Base-by-base conservation (phyloP, 345 rosid species). In the Boechera divaricarpa region DNA sequence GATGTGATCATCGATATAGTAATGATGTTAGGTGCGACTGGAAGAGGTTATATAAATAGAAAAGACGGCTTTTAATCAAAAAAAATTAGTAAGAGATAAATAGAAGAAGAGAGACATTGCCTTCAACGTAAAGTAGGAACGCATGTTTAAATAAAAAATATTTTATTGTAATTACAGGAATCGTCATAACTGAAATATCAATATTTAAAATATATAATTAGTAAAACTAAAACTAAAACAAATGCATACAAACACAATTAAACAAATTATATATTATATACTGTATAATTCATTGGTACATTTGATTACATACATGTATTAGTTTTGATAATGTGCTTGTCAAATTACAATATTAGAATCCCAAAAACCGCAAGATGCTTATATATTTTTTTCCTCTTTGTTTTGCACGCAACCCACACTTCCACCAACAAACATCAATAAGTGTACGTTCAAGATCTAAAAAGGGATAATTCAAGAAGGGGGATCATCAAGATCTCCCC, bases 341-440 rank as follows among this genome's bases (percentile, higher is more conserved):
- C 58, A 48, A 21, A 24, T 48, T 36, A 47, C 33, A 48, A 71
- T 45, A 33, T 51, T 53, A 72, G 39, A 52, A 32, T 42, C 36
- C 29, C 36, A 12, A 53, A 9, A 9, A 39, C 7, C 13, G 10
- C n/a, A 31, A 72, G 39, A 51, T 39, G 70, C 33, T 39, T 33
- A 64, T 31, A 21, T 48, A 8, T 6, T 48, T 51, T 21, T 4
- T 51, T 9, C 28, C 47, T 68, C 44, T 56, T 53, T 53, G 44
- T 63, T 63, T 36, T 60, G 16, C 36, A 70, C 60, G 76, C 66
- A 47, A 57, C 47, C 9, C 28, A 35, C 13, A 70, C 36, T 36
- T 59, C 76, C 67, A 71, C 72, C 72, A 64, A 77, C 67, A 63
- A 63, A 77, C 72, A 70, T 70, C 52, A 63, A 31, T 54, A 62